These are phyloP conservation scores for Cercospora sojina DNA, from an alignment of 2,329 filamentous ascomycete species.

Conservation along the genomic window DNA sequence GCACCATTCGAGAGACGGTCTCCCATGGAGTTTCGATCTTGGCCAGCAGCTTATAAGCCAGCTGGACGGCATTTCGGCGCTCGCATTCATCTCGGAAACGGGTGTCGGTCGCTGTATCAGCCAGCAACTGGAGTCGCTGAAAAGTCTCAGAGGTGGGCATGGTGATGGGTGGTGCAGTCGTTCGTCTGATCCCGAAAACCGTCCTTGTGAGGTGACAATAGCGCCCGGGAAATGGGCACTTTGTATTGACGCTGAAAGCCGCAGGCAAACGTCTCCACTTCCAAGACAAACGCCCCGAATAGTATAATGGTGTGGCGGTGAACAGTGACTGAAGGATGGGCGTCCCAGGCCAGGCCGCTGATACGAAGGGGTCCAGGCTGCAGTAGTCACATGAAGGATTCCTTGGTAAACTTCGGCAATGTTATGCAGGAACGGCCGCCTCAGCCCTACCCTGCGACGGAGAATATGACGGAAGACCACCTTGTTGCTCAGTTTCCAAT, in stretches of 20 bases:
- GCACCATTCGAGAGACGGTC: constrained; percentile 2
- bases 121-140: background rate
- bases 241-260: background rate
- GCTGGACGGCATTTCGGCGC: constrained; percentile 7
- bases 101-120: background rate
- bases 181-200: background rate
- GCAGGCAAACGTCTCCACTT: background rate
- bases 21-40: constrained; percentile 14
- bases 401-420: background rate
- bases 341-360: background rate
- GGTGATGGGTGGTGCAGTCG: background rate
- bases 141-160: constrained; percentile 2
- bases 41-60: background rate
- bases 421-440: background rate
- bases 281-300: background rate
- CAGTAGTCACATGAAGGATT: background rate
- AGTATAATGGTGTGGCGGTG: background rate
- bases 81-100: constrained; percentile 4
- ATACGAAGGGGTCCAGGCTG: background rate
- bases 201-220: background rate
- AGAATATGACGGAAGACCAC: background rate
- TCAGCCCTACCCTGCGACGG: background rate
- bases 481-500: background rate
- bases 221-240: background rate
- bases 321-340: background rate